These are phyloP conservation scores for Solanum etuberosum DNA, from an alignment of 257 asterid genomes.

Conservation along the genomic window DNA sequence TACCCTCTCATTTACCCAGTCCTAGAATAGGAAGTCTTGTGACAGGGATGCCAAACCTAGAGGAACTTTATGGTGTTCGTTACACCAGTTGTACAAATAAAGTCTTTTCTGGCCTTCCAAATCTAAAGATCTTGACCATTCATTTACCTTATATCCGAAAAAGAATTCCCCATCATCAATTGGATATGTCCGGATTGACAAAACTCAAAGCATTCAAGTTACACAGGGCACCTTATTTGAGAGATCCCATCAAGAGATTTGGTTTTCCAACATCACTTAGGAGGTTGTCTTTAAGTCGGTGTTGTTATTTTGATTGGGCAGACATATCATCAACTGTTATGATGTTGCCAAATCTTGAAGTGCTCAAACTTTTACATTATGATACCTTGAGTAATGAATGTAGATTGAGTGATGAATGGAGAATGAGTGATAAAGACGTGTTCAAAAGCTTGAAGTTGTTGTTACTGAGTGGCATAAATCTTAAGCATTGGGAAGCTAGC, in stretches of 20 bases:
- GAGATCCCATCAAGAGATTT: background rate
- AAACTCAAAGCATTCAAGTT: background rate
- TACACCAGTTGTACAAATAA: background rate
- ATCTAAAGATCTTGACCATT: background rate
- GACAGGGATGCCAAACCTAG: background rate
- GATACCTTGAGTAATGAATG: background rate
- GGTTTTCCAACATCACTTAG: background rate
- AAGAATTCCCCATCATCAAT: background rate
- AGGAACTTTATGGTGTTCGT: background rate
- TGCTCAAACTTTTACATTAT: background rate
- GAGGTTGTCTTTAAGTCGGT: background rate
- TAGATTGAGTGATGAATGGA: background rate
- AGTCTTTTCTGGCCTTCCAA: background rate
- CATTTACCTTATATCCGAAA: no score
- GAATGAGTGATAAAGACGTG: background rate
- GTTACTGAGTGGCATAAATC: background rate
- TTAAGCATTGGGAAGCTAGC: background rate
- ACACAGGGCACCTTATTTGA: background rate
- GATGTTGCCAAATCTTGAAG: background rate
- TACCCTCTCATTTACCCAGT: background rate
- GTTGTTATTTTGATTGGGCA: background rate
- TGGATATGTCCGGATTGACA: background rate
- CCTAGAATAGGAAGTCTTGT: background rate
- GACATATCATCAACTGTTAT: background rate
- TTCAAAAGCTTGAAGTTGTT: background rate